Evolutionary conservation across 257 asterid genomes (phyloP).

Genomic region (Orobanche coerulescens): DNA sequence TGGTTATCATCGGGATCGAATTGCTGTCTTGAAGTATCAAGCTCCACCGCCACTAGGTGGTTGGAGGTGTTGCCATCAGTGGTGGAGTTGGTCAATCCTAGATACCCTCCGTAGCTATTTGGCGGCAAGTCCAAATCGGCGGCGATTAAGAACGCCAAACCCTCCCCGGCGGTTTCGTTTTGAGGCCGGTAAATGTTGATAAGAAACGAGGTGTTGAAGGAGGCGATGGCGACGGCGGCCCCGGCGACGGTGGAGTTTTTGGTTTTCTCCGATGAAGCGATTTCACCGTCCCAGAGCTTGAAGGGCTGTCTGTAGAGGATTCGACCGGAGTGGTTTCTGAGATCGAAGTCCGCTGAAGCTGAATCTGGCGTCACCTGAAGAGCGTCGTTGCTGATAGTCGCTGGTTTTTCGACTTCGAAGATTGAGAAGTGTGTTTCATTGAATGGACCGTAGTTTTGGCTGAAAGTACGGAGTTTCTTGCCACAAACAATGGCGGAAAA

Average conservation of each 20-base stretch:
- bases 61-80: constrained; percentile 44
- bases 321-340: constrained; percentile 39
- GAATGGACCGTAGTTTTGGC: constrained; percentile 22
- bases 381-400: constrained; percentile 41
- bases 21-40: constrained; percentile 64
- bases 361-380: constrained; percentile 75
- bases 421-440: not conserved
- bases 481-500: constrained; percentile 25
- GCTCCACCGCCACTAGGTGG: constrained; percentile 64
- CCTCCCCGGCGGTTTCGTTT: constrained; percentile 41
- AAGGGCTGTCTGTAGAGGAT: constrained; percentile 28
- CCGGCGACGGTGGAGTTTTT: not conserved
- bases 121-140: constrained; percentile 35
- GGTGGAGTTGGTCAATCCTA: constrained; percentile 61
- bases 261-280: too few relatives aligned
- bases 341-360: constrained; percentile 3
- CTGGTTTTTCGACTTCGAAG: constrained; percentile 13
- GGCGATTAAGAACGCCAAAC: constrained; percentile 60
- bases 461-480: constrained; percentile 17
- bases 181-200: constrained; percentile 35
- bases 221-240: constrained; percentile 23
- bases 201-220: constrained; percentile 69
- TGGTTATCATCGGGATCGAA: constrained; percentile 81
- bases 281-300: constrained; percentile 60
- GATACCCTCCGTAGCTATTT: constrained; percentile 57